Conservation (phyloP, 108 stramenopile species). For the Discostella stelligeroides region DNA sequence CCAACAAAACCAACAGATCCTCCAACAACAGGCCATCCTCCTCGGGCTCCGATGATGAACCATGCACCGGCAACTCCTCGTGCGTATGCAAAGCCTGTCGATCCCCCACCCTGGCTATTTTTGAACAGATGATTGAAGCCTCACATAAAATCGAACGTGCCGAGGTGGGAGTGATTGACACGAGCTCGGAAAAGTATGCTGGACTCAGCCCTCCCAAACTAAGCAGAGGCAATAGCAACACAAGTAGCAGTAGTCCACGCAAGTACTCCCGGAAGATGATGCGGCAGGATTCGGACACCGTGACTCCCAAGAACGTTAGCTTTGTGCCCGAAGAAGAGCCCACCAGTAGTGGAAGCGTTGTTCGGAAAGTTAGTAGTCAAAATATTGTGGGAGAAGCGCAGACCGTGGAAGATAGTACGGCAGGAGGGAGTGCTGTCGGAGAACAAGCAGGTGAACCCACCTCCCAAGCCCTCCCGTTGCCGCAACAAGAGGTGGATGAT, state of each 20-base stretch:
- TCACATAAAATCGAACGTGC: conserved; percentile 37
- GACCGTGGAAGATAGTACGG: neutral
- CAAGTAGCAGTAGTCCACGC: neutral
- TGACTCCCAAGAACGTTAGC: neutral
- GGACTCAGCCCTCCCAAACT: conserved; percentile 41
- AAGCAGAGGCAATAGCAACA: conserved; percentile 8
- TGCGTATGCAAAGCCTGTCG: conserved; percentile 25
- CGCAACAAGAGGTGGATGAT: neutral
- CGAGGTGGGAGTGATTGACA: neutral
- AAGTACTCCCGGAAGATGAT: neutral
- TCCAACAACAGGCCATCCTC: too few species aligned
- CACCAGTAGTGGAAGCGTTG: neutral
- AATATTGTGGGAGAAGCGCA: conserved; percentile 15
- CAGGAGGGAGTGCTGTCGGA: conserved; percentile 2
- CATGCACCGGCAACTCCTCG: conserved; percentile 21
- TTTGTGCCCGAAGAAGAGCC: neutral
- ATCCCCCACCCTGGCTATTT: conserved; percentile 49
- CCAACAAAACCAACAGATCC: neutral
- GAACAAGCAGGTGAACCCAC: neutral
- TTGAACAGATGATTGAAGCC: conserved; percentile 52
- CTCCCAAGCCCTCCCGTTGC: conserved; percentile 1
- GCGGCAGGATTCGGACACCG: neutral
- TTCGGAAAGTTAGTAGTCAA: conserved; percentile 16
- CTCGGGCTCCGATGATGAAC: neutral
- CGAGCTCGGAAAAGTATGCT: conserved; percentile 17